Evolutionary conservation across 2,329 filamentous ascomycete species (phyloP).

Genomic region (Calonectria ilicicola): DNA sequence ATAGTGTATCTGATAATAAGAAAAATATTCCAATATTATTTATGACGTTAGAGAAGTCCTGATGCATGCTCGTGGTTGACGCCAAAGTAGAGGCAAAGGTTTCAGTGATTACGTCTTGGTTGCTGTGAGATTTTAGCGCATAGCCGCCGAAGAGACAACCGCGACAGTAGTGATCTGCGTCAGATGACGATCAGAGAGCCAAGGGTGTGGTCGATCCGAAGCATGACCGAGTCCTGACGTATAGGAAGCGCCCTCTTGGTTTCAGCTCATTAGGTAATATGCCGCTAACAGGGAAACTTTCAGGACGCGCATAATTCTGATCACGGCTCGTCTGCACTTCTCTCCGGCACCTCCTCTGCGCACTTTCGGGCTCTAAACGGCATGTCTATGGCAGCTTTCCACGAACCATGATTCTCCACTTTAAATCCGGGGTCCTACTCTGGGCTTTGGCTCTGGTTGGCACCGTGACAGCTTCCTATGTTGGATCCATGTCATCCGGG

Average conservation of each 20-base stretch:
- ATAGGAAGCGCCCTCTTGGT: background rate
- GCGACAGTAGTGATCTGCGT: no score
- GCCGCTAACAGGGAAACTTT: background rate
- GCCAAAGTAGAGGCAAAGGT: no score
- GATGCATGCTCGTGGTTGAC: no score
- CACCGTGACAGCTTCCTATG: background rate
- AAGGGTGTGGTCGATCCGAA: background rate
- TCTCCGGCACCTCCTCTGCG: background rate
- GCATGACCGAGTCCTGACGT: background rate
- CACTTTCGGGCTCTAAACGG: no score
- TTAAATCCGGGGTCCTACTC: background rate
- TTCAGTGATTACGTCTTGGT: no score
- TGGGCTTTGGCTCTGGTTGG: background rate
- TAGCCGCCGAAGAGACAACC: no score
- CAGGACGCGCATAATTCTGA: background rate
- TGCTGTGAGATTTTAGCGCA: no score
- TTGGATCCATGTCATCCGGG: slow-evolving; percentile 19
- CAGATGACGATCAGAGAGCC: background rate
- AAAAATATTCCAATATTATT: background rate
- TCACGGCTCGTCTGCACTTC: background rate
- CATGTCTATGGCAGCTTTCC: background rate
- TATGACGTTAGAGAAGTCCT: no score
- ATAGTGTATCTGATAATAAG: background rate
- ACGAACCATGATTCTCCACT: background rate
- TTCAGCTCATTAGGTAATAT: background rate